Percentiles rank a stretch among this genome's conserved stretches.
These are phyloP conservation scores for Urtica urens DNA, from an alignment of 306 rosid species.

Conservation along the genomic window DNA sequence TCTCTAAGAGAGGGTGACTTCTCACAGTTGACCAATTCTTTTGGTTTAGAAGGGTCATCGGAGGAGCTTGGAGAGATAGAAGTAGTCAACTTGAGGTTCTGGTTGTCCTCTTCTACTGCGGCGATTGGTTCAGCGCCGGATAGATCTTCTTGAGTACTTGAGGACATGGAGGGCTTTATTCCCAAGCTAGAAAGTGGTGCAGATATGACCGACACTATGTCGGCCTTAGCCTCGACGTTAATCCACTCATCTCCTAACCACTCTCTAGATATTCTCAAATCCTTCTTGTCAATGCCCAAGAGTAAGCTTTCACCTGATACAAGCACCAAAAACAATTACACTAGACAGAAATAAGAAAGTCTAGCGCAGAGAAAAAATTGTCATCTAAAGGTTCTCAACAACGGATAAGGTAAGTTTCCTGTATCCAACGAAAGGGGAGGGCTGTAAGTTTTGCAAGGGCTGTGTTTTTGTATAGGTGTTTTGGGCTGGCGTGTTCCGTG, in stretches of 20 bases:
- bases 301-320: slow-evolving; percentile 66
- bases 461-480: too few species aligned
- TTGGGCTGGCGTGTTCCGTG: too few species aligned
- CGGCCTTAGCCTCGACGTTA: slow-evolving; percentile 47
- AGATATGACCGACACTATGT: slow-evolving; percentile 40
- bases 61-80: slow-evolving; percentile 17
- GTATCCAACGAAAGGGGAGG: too few species aligned
- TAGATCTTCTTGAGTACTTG: slow-evolving; percentile 28
- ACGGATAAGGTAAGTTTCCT: too few species aligned
- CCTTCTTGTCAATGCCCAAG: slow-evolving; percentile 44
- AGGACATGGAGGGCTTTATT: slow-evolving; percentile 27
- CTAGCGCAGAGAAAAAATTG: too few species aligned
- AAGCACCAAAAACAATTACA: slow-evolving; percentile 13
- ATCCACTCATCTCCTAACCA: slow-evolving; percentile 84
- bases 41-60: slow-evolving; percentile 31
- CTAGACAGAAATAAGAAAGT: too few species aligned
- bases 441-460: too few species aligned
- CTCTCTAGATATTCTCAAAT: slow-evolving; percentile 74
- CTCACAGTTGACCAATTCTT: slow-evolving; percentile 15
- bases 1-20: slow-evolving; percentile 31
- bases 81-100: slow-evolving; percentile 17
- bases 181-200: slow-evolving; percentile 27
- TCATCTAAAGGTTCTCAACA: too few species aligned
- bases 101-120: slow-evolving; percentile 28
- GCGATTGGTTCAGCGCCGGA: slow-evolving; percentile 13